These are phyloP conservation scores for Blastocystis sp. DNA, from an alignment of 352 stramenopile species.

Conservation along the genomic window DNA sequence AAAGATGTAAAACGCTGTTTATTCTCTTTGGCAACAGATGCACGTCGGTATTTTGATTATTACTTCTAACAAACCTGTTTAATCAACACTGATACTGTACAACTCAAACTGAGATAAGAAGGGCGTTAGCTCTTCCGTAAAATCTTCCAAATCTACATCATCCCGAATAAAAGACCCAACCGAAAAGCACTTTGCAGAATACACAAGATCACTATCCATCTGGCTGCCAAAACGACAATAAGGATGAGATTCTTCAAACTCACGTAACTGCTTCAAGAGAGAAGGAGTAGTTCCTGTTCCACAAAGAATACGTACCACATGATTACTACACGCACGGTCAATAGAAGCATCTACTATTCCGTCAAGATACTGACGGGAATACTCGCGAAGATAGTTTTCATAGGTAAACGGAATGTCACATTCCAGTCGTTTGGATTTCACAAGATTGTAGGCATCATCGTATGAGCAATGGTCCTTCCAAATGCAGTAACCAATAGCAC, in stretches of 20 bases:
- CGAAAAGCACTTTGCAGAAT: too few species aligned
- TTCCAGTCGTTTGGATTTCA: background rate
- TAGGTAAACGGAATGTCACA: conserved; percentile 23
- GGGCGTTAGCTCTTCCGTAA: too few species aligned
- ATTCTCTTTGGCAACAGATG: background rate
- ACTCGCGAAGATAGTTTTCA: conserved; percentile 32
- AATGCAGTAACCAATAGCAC: conserved; percentile 48
- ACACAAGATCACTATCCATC: too few species aligned
- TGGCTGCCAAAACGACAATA: too few species aligned
- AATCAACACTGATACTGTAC: background rate
- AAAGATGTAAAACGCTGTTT: conserved; percentile 2
- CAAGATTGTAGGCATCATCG: conserved; percentile 1
- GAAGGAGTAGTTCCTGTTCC: too few species aligned
- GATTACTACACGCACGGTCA: too few species aligned
- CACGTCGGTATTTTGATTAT: conserved; percentile 47
- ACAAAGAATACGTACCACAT: too few species aligned
- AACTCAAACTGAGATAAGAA: background rate
- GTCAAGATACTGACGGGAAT: background rate
- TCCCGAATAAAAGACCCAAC: too few species aligned
- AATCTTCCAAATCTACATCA: too few species aligned
- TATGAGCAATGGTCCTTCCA: conserved; percentile 16
- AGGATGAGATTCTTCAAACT: too few species aligned
- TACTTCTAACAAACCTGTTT: conserved; percentile 48
- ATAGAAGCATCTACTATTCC: background rate
- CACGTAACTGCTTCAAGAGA: too few species aligned